Conservation (phyloP, 352 stramenopile species). For the Phytophthora colocasiae region DNA sequence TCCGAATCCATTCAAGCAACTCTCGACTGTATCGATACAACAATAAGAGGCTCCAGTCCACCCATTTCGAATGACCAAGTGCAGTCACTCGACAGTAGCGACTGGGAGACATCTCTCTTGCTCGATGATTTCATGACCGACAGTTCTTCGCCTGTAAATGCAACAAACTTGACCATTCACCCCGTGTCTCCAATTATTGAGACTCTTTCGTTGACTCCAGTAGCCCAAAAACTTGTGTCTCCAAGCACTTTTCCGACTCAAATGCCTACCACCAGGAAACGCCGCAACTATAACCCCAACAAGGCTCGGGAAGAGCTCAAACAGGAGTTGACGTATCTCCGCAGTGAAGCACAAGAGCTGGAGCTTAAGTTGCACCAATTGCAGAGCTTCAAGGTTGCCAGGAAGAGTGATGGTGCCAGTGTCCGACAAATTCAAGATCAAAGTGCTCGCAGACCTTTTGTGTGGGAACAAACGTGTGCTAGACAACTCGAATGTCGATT, state of each 20-base stretch:
- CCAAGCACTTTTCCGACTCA: neutral
- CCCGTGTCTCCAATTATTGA: neutral
- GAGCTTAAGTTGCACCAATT: conserved; percentile 29
- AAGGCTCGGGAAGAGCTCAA: conserved; percentile 35
- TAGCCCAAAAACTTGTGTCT: neutral
- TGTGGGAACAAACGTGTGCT: conserved; percentile 33
- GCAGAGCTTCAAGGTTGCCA: conserved; percentile 18
- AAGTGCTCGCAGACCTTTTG: conserved; percentile 2
- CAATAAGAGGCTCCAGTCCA: conserved; percentile 5
- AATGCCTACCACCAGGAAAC: conserved; percentile 7
- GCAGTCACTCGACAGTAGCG: conserved; percentile 3
- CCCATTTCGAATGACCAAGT: neutral
- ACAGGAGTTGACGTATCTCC: conserved; percentile 31
- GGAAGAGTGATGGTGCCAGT: conserved; percentile 7
- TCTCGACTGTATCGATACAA: conserved; percentile 27
- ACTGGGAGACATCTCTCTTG: conserved; percentile 15
- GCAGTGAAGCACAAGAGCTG: conserved; percentile 22
- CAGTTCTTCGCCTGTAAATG: conserved; percentile 3
- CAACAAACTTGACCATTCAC: neutral
- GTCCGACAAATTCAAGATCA: neutral
- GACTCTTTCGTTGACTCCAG: neutral
- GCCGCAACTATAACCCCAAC: conserved; percentile 37
- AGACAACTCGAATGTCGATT: conserved; percentile 24
- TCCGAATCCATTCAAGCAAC: conserved; percentile 28
- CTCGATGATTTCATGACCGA: conserved; percentile 21